Conservation (phyloP, 169 alveolate genomes). For the Babesia ovata region DNA sequence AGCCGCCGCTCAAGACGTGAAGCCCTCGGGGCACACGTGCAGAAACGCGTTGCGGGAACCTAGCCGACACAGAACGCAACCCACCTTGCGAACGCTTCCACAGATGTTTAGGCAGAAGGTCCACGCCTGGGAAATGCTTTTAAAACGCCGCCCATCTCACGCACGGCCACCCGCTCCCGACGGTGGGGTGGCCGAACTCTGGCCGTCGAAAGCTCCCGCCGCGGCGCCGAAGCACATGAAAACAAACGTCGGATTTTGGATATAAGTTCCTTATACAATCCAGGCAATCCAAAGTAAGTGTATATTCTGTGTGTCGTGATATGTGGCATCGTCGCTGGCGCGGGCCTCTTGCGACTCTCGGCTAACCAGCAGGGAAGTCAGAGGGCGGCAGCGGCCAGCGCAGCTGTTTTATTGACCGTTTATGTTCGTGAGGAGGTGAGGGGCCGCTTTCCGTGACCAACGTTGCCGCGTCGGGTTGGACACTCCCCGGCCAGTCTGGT, state of each 20-base stretch:
- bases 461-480: too few relatives aligned
- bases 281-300: slow-evolving; percentile 23
- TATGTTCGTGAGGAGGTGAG: too few relatives aligned
- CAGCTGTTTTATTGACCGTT: too few relatives aligned
- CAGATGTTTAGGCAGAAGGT: not conserved
- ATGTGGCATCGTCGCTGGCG: not conserved
- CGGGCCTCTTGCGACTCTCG: not conserved
- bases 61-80: not conserved
- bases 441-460: too few relatives aligned
- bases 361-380: not conserved
- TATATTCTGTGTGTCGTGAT: not conserved
- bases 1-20: too few relatives aligned
- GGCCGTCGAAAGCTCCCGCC: slow-evolving; percentile 7
- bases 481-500: too few relatives aligned
- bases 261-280: not conserved
- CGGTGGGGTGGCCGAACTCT: slow-evolving; percentile 30
- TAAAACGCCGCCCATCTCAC: not conserved
- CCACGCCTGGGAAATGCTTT: slow-evolving; percentile 5
- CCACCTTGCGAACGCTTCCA: slow-evolving; percentile 15
- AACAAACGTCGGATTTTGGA: slow-evolving; percentile 2
- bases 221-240: slow-evolving; percentile 2
- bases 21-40: too few relatives aligned
- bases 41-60: not conserved
- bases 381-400: too few relatives aligned
- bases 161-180: slow-evolving; percentile 15